A percentile compares a stretch with the other conserved stretches of the same genome.
These are phyloP conservation scores for Mycena latifolia DNA, from an alignment of 768 basidiomycete genomes.

Conservation along the genomic window DNA sequence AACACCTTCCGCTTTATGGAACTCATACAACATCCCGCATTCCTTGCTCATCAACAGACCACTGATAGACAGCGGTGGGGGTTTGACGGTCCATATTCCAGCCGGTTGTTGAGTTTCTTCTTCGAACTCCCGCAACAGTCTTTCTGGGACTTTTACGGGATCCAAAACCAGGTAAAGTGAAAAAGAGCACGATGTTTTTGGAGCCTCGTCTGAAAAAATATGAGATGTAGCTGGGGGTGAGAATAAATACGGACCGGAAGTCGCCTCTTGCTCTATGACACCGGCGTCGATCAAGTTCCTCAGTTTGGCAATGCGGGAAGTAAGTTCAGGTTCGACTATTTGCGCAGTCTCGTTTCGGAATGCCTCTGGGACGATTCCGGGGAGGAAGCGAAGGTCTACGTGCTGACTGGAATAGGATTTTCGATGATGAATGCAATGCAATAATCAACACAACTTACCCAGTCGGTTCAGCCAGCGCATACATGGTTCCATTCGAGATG, in stretches of 20 bases:
- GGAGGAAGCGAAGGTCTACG: constrained; percentile 76
- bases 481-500: constrained; percentile 79
- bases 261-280: constrained; percentile 65
- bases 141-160: constrained; percentile 63
- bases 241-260: constrained; percentile 41
- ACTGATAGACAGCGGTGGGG: constrained; percentile 69
- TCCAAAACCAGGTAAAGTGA: constrained; percentile 73
- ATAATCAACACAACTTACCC: constrained; percentile 58
- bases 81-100: constrained; percentile 69
- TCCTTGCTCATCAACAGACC: constrained; percentile 82
- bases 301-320: constrained; percentile 68
- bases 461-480: constrained; percentile 73
- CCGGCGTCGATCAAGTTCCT: constrained; percentile 77
- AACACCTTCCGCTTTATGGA: constrained; percentile 76
- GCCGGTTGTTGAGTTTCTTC: constrained; percentile 81
- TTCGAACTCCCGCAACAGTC: constrained; percentile 77
- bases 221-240: not conserved
- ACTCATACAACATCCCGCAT: constrained; percentile 81
- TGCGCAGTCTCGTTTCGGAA: constrained; percentile 69
- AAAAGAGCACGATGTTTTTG: constrained; percentile 73
- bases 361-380: constrained; percentile 71
- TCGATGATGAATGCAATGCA: not conserved
- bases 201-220: constrained; percentile 54
- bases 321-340: constrained; percentile 71
- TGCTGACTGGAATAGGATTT: constrained; percentile 52